Conservation (phyloP, 495 filamentous ascomycete genomes). For the Cenococcum geophilum region DNA sequence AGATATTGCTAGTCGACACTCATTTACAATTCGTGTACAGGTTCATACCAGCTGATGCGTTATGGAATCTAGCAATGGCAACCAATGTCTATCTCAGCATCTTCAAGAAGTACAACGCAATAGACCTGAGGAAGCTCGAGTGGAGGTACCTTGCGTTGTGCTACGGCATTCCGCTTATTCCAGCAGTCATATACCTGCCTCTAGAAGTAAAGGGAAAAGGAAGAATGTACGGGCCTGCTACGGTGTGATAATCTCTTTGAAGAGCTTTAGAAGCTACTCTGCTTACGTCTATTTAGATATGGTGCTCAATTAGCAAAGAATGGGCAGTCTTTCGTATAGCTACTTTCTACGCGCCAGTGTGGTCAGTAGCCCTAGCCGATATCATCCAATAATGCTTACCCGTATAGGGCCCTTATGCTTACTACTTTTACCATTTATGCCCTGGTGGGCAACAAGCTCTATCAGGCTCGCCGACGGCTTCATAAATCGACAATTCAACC, state of each 20-base stretch:
- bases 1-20: too few species aligned
- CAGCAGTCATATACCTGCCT: conserved; percentile 63
- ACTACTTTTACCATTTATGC: too few species aligned
- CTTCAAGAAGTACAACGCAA: conserved; percentile 65
- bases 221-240: conserved; percentile 68
- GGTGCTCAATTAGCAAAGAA: conserved; percentile 70
- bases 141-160: conserved; percentile 63
- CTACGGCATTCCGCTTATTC: conserved; percentile 71
- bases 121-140: conserved; percentile 64
- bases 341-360: conserved; percentile 77
- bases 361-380: conserved; percentile 42
- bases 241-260: conserved; percentile 36
- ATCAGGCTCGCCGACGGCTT: too few species aligned
- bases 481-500: too few species aligned
- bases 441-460: too few species aligned
- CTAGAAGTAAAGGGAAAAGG: conserved; percentile 46
- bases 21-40: background rate
- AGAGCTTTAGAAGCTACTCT: background rate
- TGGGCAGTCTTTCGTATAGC: conserved; percentile 72
- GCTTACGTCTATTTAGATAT: conserved; percentile 46
- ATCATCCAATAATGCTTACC: too few species aligned
- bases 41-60: conserved; percentile 59
- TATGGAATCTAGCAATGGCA: conserved; percentile 80
- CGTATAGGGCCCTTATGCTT: too few species aligned
- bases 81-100: conserved; percentile 84